Percentiles rank a stretch among this genome's conserved stretches.
Evolutionary conservation across 495 filamentous ascomycete species (phyloP).

Genomic region (Penicillium lagena): DNA sequence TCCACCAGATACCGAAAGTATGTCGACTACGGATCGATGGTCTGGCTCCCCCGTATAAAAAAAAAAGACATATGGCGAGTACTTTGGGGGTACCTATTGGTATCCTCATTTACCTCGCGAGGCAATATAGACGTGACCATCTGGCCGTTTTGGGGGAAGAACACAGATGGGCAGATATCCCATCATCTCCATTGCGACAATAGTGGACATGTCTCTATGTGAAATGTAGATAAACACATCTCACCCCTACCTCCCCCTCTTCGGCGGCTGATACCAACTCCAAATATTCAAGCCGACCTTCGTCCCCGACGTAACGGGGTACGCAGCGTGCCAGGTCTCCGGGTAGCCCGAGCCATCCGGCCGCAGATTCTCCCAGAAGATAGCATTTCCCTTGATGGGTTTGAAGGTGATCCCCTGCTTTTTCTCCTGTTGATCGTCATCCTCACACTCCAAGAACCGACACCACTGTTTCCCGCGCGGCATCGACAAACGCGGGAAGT

Average conservation of each 20-base stretch:
- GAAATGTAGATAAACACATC: no score
- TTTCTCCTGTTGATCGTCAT: conserved; percentile 1
- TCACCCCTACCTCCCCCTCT: conserved; percentile 5
- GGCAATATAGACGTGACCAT: no score
- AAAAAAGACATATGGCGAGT: no score
- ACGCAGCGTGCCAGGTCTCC: conserved; percentile 62
- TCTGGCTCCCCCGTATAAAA: no score
- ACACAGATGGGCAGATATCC: no score
- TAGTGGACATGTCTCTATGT: no score
- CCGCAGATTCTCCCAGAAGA: conserved; percentile 71
- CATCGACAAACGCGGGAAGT: conserved; percentile 47
- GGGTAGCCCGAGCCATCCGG: conserved; percentile 56
- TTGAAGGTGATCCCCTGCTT: conserved; percentile 57
- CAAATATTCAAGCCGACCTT: conserved; percentile 85
- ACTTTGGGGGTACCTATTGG: no score
- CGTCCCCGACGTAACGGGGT: conserved; percentile 58
- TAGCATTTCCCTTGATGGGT: conserved; percentile 61
- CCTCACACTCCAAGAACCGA: conserved; percentile 53
- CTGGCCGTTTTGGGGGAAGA: no score
- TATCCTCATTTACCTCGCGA: no score
- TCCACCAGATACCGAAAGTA: no score
- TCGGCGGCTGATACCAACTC: conserved; percentile 44
- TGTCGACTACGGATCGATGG: no score
- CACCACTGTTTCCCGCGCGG: conserved; percentile 46
- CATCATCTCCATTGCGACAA: no score